phyloP scores from a whole-genome alignment of 257 asterid genomes.

The Solanum paucissectum region DNA sequence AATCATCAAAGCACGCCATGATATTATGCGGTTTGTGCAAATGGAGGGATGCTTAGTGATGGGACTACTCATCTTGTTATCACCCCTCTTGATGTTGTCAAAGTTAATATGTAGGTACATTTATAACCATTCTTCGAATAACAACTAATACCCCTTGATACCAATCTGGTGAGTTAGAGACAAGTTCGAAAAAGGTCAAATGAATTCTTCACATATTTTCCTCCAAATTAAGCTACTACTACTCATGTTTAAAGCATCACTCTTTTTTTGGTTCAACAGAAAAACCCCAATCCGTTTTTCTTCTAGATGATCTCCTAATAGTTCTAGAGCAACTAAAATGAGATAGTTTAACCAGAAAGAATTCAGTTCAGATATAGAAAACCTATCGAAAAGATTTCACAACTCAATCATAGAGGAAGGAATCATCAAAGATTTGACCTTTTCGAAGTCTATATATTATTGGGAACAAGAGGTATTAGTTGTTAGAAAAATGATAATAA shows the following conservation, averaged over 20 bases:
- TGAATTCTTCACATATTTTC: constrained; percentile 11
- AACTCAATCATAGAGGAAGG: neutral
- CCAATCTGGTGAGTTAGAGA: neutral
- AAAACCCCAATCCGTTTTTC: neutral
- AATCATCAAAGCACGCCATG: neutral
- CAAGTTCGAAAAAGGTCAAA: neutral
- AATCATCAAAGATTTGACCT: neutral
- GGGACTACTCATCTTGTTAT: constrained; percentile 27
- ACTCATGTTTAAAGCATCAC: neutral
- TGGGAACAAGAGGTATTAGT: neutral
- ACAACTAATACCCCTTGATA: neutral
- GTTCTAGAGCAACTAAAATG: neutral
- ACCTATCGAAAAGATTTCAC: neutral
- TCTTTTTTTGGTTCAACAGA: neutral
- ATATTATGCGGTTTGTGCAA: constrained; percentile 26
- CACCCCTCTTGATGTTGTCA: constrained; percentile 37
- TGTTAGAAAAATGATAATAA: neutral
- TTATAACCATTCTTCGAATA: neutral
- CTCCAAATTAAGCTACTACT: neutral
- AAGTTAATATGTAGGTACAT: constrained; percentile 37
- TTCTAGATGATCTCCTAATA: neutral
- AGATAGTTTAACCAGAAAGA: neutral
- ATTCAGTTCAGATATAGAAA: neutral
- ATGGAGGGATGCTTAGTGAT: constrained; percentile 30
- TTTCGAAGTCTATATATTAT: neutral